A percentile compares a stretch with the other conserved stretches of the same genome.
Evolutionary conservation across 2,329 filamentous ascomycete species (phyloP).

Genomic region (Aspergillus fructus): DNA sequence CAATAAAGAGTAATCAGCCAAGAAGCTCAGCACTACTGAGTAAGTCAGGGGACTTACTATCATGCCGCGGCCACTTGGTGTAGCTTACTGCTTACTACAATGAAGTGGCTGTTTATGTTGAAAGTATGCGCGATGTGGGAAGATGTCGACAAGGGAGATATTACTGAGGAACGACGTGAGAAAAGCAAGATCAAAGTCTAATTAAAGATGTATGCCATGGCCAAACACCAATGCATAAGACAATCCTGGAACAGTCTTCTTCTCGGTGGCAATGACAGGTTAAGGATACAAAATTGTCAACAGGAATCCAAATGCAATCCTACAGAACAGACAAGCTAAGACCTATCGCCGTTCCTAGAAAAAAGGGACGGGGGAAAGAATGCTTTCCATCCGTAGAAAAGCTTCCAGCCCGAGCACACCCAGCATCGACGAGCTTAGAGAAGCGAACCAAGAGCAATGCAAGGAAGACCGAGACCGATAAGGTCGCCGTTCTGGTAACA

Average conservation of each 20-base stretch:
- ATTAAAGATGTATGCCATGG: constrained; percentile 19
- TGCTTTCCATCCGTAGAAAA: not conserved
- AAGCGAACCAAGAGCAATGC: constrained; percentile 39
- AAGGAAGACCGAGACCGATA: constrained; percentile 38
- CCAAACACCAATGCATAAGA: constrained; percentile 14
- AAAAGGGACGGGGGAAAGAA: not conserved
- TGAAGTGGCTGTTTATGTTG: no score
- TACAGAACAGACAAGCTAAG: not conserved
- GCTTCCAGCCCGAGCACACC: constrained; percentile 13
- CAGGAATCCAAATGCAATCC: constrained; percentile 19
- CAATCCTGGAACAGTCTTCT: constrained; percentile 29
- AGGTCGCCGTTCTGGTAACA: constrained; percentile 29
- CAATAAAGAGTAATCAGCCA: no score
- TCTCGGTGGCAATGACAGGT: constrained; percentile 26
- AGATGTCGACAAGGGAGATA: no score
- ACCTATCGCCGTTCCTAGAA: not conserved
- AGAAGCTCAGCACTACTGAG: no score
- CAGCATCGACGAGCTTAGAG: constrained; percentile 29
- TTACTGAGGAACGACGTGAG: no score
- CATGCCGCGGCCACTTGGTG: no score
- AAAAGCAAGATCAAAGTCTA: constrained; percentile 10
- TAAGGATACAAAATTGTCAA: constrained; percentile 30
- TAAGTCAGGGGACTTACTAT: no score
- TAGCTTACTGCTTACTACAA: no score
- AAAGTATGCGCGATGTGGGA: no score